Conservation (phyloP, 345 rosid genomes). For the Alliaria petiolata region DNA sequence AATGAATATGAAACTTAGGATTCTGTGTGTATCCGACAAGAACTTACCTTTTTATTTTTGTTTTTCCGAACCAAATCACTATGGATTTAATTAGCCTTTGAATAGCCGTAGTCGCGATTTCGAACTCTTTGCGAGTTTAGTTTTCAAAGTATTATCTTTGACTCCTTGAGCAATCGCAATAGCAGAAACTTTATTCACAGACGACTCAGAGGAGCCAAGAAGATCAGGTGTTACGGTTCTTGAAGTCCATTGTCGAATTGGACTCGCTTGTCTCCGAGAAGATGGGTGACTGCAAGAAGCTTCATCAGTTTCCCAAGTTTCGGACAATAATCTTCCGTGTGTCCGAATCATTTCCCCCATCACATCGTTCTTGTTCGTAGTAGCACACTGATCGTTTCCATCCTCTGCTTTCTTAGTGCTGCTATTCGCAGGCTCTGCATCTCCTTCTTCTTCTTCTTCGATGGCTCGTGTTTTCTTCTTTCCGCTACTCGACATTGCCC, state of each 20-base stretch:
- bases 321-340: conserved; percentile 47
- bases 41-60: neutral
- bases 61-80: neutral
- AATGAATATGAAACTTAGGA: neutral
- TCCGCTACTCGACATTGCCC: conserved; percentile 46
- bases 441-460: conserved; percentile 34
- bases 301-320: conserved; percentile 46
- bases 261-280: conserved; percentile 63
- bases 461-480: conserved; percentile 38
- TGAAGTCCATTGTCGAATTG: conserved; percentile 72
- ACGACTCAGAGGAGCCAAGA: conserved; percentile 41
- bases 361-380: conserved; percentile 43
- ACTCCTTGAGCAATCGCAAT: conserved; percentile 24
- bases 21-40: no score
- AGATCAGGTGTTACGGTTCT: conserved; percentile 47
- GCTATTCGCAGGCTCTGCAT: conserved; percentile 31
- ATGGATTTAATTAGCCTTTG: conserved; percentile 32
- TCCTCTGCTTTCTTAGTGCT: conserved; percentile 34
- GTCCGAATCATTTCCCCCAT: conserved; percentile 59
- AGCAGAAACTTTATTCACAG: conserved; percentile 29
- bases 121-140: conserved; percentile 65
- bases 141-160: conserved; percentile 66
- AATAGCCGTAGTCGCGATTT: conserved; percentile 53
- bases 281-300: conserved; percentile 58
- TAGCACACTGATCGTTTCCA: conserved; percentile 28